These are phyloP conservation scores for Cotoneaster glaucophyllus DNA, from an alignment of 306 rosid species.

Conservation along the genomic window DNA sequence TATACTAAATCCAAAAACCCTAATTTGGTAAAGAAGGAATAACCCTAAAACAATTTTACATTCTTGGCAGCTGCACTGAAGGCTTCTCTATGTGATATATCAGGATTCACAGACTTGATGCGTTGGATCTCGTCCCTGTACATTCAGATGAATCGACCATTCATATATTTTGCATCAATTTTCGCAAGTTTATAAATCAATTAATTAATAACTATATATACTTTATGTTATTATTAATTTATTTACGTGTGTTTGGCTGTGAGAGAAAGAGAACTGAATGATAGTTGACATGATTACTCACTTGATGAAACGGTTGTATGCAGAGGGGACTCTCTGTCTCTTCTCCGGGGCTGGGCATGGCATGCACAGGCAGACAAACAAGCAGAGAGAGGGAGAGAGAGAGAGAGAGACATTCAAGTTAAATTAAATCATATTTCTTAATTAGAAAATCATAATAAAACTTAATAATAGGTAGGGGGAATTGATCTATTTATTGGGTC, in stretches of 20 bases:
- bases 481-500: background rate
- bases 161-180: background rate
- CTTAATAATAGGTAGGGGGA: background rate
- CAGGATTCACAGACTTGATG: conserved; percentile 51
- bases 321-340: conserved; percentile 55
- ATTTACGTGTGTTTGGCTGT: background rate
- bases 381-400: background rate
- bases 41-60: conserved; percentile 19
- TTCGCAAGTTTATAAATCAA: background rate
- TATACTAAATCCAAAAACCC: conserved; percentile 4
- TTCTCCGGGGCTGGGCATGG: conserved; percentile 42
- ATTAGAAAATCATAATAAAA: background rate
- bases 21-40: background rate
- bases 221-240: too few relatives aligned
- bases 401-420: background rate
- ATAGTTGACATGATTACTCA: conserved; percentile 23
- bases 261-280: background rate
- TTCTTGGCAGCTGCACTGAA: conserved; percentile 56
- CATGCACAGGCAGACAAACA: conserved; percentile 4
- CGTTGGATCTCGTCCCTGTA: conserved; percentile 60
- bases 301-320: conserved; percentile 55
- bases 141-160: background rate
- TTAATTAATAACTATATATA: background rate
- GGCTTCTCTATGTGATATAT: conserved; percentile 51
- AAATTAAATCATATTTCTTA: background rate